Conservation (phyloP, 345 rosid genomes). For the Hibiscus trionum region DNA sequence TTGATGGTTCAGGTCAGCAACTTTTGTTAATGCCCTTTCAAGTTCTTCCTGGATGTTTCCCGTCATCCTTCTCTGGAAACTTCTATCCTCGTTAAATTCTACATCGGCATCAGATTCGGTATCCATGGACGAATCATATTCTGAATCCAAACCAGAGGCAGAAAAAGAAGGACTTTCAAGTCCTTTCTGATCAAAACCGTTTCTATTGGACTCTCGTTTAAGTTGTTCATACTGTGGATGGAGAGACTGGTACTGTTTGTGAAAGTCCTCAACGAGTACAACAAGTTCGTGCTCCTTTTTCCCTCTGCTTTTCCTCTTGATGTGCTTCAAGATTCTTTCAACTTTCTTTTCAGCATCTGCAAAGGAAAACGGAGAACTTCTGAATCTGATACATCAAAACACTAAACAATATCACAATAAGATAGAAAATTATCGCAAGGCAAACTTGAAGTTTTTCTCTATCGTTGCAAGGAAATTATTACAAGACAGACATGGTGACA, state of each 20-base stretch:
- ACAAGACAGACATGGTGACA: too few species aligned
- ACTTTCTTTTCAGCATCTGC: conserved; percentile 72
- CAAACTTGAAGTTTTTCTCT: too few species aligned
- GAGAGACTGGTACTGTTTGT: conserved; percentile 54
- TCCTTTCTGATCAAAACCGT: conserved; percentile 36
- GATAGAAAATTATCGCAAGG: neutral
- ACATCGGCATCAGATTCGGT: conserved; percentile 1
- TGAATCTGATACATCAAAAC: conserved; percentile 27
- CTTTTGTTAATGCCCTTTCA: conserved; percentile 8
- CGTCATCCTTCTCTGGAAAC: conserved; percentile 2
- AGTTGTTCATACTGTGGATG: conserved; percentile 58
- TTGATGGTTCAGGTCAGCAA: conserved; percentile 20
- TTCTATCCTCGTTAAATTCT: neutral
- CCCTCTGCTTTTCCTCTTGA: conserved; percentile 40
- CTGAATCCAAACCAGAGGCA: conserved; percentile 46
- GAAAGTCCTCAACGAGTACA: conserved; percentile 63
- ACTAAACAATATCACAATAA: neutral
- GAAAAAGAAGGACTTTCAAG: conserved; percentile 57
- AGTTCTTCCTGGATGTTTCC: conserved; percentile 15
- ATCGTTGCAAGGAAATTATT: too few species aligned
- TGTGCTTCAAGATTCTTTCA: conserved; percentile 54
- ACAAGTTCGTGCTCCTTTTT: conserved; percentile 45
- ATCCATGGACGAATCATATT: conserved; percentile 46
- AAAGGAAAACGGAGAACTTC: conserved; percentile 22
- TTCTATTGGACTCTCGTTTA: conserved; percentile 50